Evolutionary conservation across 2,329 filamentous ascomycete species (phyloP).

Genomic region (Hymenoscyphus repandus): DNA sequence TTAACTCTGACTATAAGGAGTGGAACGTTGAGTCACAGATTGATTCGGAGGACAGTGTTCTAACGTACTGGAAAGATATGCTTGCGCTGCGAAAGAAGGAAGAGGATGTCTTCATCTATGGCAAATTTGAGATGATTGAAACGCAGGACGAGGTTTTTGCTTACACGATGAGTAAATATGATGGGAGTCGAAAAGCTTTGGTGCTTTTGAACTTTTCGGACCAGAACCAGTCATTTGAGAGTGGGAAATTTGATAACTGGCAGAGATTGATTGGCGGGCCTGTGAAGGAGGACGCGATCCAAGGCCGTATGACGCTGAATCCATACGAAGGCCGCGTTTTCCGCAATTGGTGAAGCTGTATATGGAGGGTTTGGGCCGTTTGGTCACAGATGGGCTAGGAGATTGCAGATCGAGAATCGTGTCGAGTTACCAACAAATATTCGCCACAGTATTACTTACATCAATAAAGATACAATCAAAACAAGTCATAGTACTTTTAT

Average conservation of each 20-base stretch:
- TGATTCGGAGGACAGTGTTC: background rate
- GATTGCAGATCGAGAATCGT: no score
- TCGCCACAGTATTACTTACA: no score
- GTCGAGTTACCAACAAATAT: no score
- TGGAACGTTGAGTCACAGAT: constrained; percentile 36
- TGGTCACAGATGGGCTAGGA: no score
- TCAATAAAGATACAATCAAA: no score
- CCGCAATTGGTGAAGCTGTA: background rate
- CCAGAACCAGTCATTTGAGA: background rate
- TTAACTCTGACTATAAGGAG: constrained; percentile 53
- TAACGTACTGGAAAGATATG: constrained; percentile 20
- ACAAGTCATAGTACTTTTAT: no score
- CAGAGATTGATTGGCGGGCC: background rate
- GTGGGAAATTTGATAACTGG: background rate
- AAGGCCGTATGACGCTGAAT: background rate
- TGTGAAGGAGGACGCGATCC: background rate
- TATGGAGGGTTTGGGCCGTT: background rate
- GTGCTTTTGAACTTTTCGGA: constrained; percentile 3
- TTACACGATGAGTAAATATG: background rate
- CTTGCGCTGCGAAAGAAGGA: constrained; percentile 13
- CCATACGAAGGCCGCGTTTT: background rate
- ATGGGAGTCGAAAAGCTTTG: background rate
- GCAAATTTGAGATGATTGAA: constrained; percentile 11
- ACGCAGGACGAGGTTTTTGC: background rate
- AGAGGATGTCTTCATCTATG: constrained; percentile 18